A percentile compares a stretch with the other conserved stretches of the same genome.
Evolutionary conservation across 2,329 filamentous ascomycete genomes (phyloP).

Genomic region (Helotiales sp.): DNA sequence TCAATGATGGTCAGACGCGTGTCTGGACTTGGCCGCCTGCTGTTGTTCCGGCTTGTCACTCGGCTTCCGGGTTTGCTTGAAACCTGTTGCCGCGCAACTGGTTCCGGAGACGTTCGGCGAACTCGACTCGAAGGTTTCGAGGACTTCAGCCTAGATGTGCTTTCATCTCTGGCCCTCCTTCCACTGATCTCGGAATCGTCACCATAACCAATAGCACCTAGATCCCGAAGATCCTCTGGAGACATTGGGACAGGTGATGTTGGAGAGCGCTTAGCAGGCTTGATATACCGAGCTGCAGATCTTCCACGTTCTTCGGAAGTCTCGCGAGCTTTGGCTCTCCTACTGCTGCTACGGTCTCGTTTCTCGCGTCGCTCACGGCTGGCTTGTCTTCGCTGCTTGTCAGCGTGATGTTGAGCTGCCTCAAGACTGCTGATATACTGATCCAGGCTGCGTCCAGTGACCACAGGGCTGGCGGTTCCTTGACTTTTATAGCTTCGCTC

Average conservation of each 20-base stretch:
- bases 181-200: constrained; percentile 33
- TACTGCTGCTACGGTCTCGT: constrained; percentile 47
- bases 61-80: constrained; percentile 33
- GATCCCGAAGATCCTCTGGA: constrained; percentile 74
- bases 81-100: constrained; percentile 11
- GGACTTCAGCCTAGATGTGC: constrained; percentile 35
- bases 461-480: constrained; percentile 50
- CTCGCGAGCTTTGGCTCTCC: constrained; percentile 55
- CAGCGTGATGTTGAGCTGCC: constrained; percentile 65
- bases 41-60: constrained; percentile 40
- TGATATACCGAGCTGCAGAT: constrained; percentile 64
- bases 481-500: constrained; percentile 49
- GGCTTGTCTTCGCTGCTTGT: constrained; percentile 47
- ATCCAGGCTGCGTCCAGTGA: constrained; percentile 68
- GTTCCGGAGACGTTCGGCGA: constrained; percentile 32
- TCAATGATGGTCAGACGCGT: constrained; percentile 40
- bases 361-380: constrained; percentile 52
- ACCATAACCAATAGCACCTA: constrained; percentile 43
- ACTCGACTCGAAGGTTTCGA: constrained; percentile 37
- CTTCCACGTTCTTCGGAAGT: constrained; percentile 71
- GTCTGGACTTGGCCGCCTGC: constrained; percentile 40
- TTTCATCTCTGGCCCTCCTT: constrained; percentile 23
- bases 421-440: constrained; percentile 87
- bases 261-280: constrained; percentile 79
- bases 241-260: constrained; percentile 95